phyloP scores from a whole-genome alignment of 192 early-diverging fungal species.

The Mortierella hygrophila region DNA sequence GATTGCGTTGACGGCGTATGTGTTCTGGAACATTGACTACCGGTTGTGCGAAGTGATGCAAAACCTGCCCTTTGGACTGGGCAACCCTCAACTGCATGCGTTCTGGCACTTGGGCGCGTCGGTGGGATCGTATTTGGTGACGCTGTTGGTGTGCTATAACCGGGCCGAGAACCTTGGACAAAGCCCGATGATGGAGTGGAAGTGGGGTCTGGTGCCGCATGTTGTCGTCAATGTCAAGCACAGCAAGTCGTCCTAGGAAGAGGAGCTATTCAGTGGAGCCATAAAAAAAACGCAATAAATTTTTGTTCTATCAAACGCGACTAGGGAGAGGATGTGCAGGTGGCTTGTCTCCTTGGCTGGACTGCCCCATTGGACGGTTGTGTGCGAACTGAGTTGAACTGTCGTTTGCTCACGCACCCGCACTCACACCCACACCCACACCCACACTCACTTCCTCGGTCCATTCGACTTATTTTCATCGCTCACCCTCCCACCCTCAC shows the following conservation, averaged over 20 bases:
- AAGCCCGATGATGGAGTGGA: slow-evolving; percentile 30
- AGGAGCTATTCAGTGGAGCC: too few relatives aligned
- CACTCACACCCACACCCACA: too few relatives aligned
- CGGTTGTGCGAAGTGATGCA: slow-evolving; percentile 45
- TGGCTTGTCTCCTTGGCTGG: too few relatives aligned
- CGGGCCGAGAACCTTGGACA: slow-evolving; percentile 38
- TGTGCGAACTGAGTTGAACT: too few relatives aligned
- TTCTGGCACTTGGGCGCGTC: slow-evolving; percentile 46
- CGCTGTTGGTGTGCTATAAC: slow-evolving; percentile 36
- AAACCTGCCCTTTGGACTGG: slow-evolving; percentile 27
- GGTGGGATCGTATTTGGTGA: slow-evolving; percentile 25
- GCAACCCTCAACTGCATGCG: slow-evolving; percentile 48
- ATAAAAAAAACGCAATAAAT: background rate
- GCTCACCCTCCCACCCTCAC: background rate
- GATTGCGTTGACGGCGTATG: slow-evolving; percentile 15
- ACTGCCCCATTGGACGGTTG: too few relatives aligned
- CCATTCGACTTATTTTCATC: background rate
- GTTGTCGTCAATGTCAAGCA: slow-evolving; percentile 33
- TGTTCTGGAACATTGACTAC: slow-evolving; percentile 46
- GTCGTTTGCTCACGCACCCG: background rate
- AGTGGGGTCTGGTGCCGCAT: slow-evolving; percentile 32
- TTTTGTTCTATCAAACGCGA: too few relatives aligned
- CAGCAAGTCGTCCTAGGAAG: background rate
- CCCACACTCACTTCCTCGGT: too few relatives aligned
- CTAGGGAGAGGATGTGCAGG: too few relatives aligned